Conservation (phyloP, 2,329 filamentous ascomycete species). For the Didymella segeticola region DNA sequence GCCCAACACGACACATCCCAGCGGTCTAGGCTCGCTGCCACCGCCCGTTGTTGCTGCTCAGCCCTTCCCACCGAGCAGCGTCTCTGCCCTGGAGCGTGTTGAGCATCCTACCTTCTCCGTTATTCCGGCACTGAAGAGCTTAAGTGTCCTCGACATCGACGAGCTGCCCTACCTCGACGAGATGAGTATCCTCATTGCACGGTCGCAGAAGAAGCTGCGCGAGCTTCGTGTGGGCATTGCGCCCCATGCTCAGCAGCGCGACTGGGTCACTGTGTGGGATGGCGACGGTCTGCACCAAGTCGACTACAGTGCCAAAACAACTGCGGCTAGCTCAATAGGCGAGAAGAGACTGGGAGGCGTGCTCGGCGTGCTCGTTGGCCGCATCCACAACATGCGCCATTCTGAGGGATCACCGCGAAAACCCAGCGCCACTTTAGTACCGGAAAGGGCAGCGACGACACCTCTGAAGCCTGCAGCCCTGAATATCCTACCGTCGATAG, state of each 20-base stretch:
- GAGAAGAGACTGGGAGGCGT: constrained; percentile 71
- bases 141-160: constrained; percentile 82
- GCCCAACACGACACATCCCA: constrained; percentile 46
- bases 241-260: constrained; percentile 56
- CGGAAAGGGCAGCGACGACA: constrained; percentile 25
- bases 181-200: constrained; percentile 77
- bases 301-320: constrained; percentile 64
- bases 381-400: constrained; percentile 66
- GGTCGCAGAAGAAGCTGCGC: constrained; percentile 69
- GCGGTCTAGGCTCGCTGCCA: constrained; percentile 41
- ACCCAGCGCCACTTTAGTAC: constrained; percentile 7
- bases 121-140: constrained; percentile 74
- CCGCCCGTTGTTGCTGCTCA: constrained; percentile 41
- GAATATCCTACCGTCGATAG: constrained; percentile 26
- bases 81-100: constrained; percentile 59
- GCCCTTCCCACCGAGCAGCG: constrained; percentile 34
- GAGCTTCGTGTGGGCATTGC: constrained; percentile 79
- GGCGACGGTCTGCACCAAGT: constrained; percentile 68
- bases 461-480: constrained; percentile 27
- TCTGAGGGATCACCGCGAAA: constrained; percentile 32
- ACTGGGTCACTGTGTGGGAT: constrained; percentile 70
- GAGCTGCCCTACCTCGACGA: constrained; percentile 84
- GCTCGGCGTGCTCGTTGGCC: constrained; percentile 71
- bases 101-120: constrained; percentile 83
- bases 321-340: constrained; percentile 59